Percentiles rank a stretch among this genome's conserved stretches.
phyloP scores from a whole-genome alignment of 805 yeast species.

The Yamadazyma sp. region DNA sequence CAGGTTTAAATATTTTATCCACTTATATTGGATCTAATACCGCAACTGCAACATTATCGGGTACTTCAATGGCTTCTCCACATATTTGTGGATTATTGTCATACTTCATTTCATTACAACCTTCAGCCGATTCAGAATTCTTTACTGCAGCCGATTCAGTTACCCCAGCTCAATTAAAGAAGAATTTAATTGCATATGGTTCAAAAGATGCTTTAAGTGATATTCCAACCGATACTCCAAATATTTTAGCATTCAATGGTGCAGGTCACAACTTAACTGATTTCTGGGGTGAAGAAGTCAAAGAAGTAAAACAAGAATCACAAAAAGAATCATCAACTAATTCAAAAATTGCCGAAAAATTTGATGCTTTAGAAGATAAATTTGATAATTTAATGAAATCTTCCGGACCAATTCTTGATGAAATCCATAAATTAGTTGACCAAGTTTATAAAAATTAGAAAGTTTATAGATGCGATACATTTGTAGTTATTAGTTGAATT shows the following conservation, averaged over 20 bases:
- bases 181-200: conserved; percentile 67
- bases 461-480: not conserved
- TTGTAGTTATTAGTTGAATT: not conserved
- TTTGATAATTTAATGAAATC: conserved; percentile 8
- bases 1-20: conserved; percentile 86
- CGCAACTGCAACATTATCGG: conserved; percentile 82
- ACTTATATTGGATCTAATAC: conserved; percentile 75
- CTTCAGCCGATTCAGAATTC: conserved; percentile 65
- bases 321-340: too few relatives aligned
- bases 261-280: conserved; percentile 68
- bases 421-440: conserved; percentile 25
- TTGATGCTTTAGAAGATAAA: conserved; percentile 9
- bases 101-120: conserved; percentile 84
- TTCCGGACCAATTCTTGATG: conserved; percentile 19
- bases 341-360: conserved; percentile 1
- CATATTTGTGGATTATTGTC: conserved; percentile 91
- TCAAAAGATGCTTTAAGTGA: conserved; percentile 58
- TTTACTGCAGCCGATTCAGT: conserved; percentile 51
- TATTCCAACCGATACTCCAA: conserved; percentile 73
- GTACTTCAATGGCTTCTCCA: conserved; percentile 99
- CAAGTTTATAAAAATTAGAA: conserved; percentile 19
- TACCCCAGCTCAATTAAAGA: conserved; percentile 73
- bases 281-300: conserved; percentile 47
- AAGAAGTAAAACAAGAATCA: too few relatives aligned
- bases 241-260: conserved; percentile 75